A percentile compares a stretch with the other conserved stretches of the same genome.
phyloP scores from a whole-genome alignment of 768 basidiomycete species.

The Mycena metata region DNA sequence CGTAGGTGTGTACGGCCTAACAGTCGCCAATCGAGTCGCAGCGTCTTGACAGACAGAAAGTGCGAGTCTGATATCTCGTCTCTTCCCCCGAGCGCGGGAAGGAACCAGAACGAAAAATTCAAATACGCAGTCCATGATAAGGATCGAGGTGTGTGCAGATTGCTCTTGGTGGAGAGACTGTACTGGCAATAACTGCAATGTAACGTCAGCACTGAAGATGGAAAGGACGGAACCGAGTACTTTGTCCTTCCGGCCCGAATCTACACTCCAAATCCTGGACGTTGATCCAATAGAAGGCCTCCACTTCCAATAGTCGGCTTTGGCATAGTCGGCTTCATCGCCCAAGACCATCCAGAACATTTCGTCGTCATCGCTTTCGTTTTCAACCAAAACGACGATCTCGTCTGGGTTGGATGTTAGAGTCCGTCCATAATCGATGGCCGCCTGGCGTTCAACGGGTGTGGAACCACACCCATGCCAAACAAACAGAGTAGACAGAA shows the following conservation, averaged over 20 bases:
- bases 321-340: constrained; percentile 75
- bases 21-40: constrained; percentile 61
- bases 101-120: constrained; percentile 86
- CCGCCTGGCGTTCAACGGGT: constrained; percentile 69
- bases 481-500: constrained; percentile 79
- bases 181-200: constrained; percentile 62
- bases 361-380: constrained; percentile 77
- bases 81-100: constrained; percentile 69
- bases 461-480: constrained; percentile 86
- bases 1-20: constrained; percentile 78
- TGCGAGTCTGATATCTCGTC: constrained; percentile 73
- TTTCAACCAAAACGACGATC: constrained; percentile 72
- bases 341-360: constrained; percentile 92
- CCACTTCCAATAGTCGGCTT: constrained; percentile 89
- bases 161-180: constrained; percentile 57
- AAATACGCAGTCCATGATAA: constrained; percentile 82
- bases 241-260: constrained; percentile 51
- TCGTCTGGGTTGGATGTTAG: constrained; percentile 55
- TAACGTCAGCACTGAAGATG: constrained; percentile 15
- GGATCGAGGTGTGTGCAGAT: constrained; percentile 61
- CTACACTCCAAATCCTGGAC: constrained; percentile 74
- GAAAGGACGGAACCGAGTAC: constrained; percentile 52
- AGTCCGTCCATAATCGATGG: constrained; percentile 68
- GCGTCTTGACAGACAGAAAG: constrained; percentile 65
- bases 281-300: constrained; percentile 53